phyloP scores from a whole-genome alignment of 2,329 filamentous ascomycete species.

The Apiospora saccharicola region DNA sequence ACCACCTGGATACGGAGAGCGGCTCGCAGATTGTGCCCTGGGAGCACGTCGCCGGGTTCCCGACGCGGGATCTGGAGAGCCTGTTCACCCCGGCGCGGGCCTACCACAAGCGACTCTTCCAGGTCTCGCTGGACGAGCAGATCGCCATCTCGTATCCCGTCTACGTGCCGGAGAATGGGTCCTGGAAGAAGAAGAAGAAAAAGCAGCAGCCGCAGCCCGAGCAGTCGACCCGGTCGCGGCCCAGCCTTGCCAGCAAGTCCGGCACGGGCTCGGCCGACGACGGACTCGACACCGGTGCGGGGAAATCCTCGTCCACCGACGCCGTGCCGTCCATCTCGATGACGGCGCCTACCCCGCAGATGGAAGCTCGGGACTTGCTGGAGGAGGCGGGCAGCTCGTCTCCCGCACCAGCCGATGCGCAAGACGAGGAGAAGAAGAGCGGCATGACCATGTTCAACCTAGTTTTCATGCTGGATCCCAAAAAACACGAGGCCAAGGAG shows the following conservation, averaged over 20 bases:
- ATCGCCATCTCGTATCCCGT: slow-evolving; percentile 85
- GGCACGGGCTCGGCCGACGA: slow-evolving; percentile 34
- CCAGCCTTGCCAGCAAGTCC: slow-evolving; percentile 34
- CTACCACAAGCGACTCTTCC: slow-evolving; percentile 83
- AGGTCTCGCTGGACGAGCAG: slow-evolving; percentile 81
- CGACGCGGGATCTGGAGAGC: slow-evolving; percentile 79
- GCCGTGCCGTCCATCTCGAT: slow-evolving; percentile 26
- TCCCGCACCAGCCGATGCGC: slow-evolving; percentile 43
- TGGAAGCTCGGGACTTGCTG: slow-evolving; percentile 38
- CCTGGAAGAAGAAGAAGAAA: slow-evolving; percentile 74
- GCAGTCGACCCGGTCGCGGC: slow-evolving; percentile 36
- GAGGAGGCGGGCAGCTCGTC: slow-evolving; percentile 44
- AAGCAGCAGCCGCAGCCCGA: slow-evolving; percentile 62
- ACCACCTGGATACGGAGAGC: slow-evolving; percentile 62
- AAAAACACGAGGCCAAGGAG: slow-evolving; percentile 77
- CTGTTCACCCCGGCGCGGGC: slow-evolving; percentile 78
- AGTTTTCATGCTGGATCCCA: slow-evolving; percentile 88
- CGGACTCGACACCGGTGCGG: not conserved
- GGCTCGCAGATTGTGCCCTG: slow-evolving; percentile 69
- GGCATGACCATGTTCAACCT: slow-evolving; percentile 98
- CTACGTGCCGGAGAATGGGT: slow-evolving; percentile 79
- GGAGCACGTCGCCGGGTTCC: slow-evolving; percentile 78
- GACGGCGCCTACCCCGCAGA: slow-evolving; percentile 34
- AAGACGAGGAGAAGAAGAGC: slow-evolving; percentile 64
- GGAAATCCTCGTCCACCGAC: not conserved